phyloP scores from a whole-genome alignment of 2,329 filamentous ascomycete genomes.

The Cordyceps javanica region DNA sequence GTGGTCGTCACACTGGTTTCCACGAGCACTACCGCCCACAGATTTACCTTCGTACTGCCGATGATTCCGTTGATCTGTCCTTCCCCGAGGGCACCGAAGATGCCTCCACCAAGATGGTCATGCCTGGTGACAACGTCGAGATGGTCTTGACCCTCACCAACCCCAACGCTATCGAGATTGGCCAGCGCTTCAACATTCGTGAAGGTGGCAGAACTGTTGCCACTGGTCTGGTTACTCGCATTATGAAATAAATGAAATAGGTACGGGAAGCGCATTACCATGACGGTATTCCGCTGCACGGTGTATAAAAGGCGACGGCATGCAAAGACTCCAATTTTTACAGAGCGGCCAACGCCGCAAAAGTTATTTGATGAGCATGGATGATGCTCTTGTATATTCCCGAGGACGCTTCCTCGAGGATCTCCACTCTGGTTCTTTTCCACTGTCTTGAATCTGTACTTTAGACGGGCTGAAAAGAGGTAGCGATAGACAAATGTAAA shows the following conservation, averaged over 20 bases:
- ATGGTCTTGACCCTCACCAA: slow-evolving; percentile 84
- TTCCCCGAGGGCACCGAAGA: slow-evolving; percentile 84
- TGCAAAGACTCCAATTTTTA: neutral
- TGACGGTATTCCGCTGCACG: neutral
- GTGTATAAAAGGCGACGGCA: neutral
- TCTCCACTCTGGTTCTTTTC: slow-evolving; percentile 37
- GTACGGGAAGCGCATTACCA: neutral
- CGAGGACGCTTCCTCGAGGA: slow-evolving; percentile 25
- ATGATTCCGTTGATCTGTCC: slow-evolving; percentile 68
- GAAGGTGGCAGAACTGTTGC: slow-evolving; percentile 90
- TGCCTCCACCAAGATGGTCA: slow-evolving; percentile 70
- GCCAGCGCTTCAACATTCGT: slow-evolving; percentile 96
- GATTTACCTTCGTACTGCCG: slow-evolving; percentile 90
- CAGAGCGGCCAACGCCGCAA: neutral
- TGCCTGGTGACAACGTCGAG: slow-evolving; percentile 98
- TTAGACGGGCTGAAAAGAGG: slow-evolving; percentile 26
- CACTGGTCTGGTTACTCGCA: slow-evolving; percentile 74
- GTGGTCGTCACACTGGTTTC: slow-evolving; percentile 95
- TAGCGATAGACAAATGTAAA: slow-evolving; percentile 24
- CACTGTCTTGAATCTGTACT: slow-evolving; percentile 31
- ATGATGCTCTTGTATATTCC: slow-evolving; percentile 35
- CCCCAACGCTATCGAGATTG: slow-evolving; percentile 81
- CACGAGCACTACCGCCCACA: slow-evolving; percentile 94
- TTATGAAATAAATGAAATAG: slow-evolving; percentile 47
- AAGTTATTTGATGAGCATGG: slow-evolving; percentile 20